Percentiles rank a stretch among this genome's conserved stretches.
Conservation (phyloP, 2,329 filamentous ascomycete genomes). For the Thermothelomyces thermophilus region DNA sequence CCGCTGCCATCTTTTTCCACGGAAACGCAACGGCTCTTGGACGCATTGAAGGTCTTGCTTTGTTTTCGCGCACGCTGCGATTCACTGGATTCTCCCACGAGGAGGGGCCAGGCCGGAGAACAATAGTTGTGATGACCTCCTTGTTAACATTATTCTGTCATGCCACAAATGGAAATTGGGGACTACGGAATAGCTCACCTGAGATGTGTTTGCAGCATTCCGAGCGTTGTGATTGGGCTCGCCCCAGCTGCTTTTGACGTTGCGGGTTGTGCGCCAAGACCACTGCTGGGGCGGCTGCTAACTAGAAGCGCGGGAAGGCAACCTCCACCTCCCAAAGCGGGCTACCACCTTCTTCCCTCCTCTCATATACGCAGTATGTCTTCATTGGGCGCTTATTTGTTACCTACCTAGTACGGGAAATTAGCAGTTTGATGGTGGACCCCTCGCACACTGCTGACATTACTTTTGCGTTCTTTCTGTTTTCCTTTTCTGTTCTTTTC, state of each 20-base stretch:
- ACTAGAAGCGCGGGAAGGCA: neutral
- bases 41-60: slow-evolving; percentile 7
- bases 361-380: too few relatives aligned
- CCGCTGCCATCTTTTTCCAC: slow-evolving; percentile 16
- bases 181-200: too few relatives aligned
- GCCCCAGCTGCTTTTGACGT: neutral
- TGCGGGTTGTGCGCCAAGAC: slow-evolving; percentile 3
- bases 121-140: slow-evolving; percentile 12
- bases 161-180: slow-evolving; percentile 11
- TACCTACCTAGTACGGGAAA: too few relatives aligned
- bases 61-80: slow-evolving; percentile 7
- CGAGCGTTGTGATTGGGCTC: slow-evolving; percentile 6
- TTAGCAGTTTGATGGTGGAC: too few relatives aligned
- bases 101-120: neutral
- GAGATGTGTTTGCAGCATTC: slow-evolving; percentile 10
- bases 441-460: too few relatives aligned
- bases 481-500: too few relatives aligned
- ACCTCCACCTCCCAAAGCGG: too few relatives aligned
- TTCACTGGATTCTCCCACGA: neutral
- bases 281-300: neutral
- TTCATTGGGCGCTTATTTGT: too few relatives aligned
- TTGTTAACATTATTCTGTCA: slow-evolving; percentile 15
- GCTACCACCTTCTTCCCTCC: too few relatives aligned
- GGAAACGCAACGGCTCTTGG: slow-evolving; percentile 17
- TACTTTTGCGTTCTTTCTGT: too few relatives aligned